A percentile compares a stretch with the other conserved stretches of the same genome.
phyloP scores from a whole-genome alignment of 1,139 yeast genomes.

The Hansenula sp. region DNA sequence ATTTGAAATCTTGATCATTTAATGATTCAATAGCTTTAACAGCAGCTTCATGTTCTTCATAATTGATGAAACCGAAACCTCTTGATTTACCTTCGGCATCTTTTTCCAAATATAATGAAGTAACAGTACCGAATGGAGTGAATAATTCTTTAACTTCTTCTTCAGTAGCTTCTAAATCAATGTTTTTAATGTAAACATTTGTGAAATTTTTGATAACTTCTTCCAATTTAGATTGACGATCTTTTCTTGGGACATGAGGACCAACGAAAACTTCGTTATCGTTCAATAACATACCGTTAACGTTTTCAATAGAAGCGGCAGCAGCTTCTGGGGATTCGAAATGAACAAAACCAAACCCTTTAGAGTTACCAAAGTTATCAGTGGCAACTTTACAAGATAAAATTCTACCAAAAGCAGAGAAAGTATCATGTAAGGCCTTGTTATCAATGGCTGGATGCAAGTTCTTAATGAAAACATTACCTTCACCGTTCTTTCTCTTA shows the following conservation, averaged over 20 bases:
- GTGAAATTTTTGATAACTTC: constrained; percentile 92
- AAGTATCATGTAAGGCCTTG: constrained; percentile 98
- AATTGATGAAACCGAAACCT: constrained; percentile 97
- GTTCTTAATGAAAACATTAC: constrained; percentile 97
- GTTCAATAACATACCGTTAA: constrained; percentile 97
- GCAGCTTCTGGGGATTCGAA: constrained; percentile 94
- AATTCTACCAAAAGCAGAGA: constrained; percentile 94
- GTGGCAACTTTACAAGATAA: constrained; percentile 97
- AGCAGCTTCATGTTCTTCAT: constrained; percentile 83
- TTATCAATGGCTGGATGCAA: constrained; percentile 97
- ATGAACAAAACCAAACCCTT: constrained; percentile 98
- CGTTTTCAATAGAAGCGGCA: constrained; percentile 91
- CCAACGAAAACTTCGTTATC: constrained; percentile 97
- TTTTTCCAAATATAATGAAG: constrained; percentile 79
- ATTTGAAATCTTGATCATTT: constrained; percentile 81
- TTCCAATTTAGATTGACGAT: constrained; percentile 92
- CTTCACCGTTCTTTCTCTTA: constrained; percentile 91
- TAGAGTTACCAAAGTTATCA: constrained; percentile 87
- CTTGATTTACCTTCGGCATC: constrained; percentile 88
- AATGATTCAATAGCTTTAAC: constrained; percentile 87
- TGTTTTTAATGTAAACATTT: constrained; percentile 91
- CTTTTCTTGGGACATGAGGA: constrained; percentile 88
- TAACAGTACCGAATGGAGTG: constrained; percentile 70
- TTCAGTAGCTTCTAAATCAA: constrained; percentile 66
- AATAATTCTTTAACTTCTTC: constrained; percentile 76